Evolutionary conservation across 805 yeast genomes (phyloP).

Genomic region (Starmerella sp.): DNA sequence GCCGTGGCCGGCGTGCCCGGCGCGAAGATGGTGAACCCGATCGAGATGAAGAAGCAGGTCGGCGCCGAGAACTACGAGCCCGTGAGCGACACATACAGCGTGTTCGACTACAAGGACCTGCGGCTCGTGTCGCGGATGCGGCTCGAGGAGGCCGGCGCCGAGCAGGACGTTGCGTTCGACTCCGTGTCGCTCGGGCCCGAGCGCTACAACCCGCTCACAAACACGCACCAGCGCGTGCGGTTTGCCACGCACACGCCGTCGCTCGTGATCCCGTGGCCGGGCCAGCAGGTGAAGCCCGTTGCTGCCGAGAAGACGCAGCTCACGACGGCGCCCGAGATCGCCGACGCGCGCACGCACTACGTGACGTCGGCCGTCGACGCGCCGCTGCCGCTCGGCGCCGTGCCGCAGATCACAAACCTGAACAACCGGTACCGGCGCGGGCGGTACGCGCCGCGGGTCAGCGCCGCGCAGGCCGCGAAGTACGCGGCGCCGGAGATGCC

Average conservation of each 20-base stretch:
- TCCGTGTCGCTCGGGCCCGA: constrained; percentile 54
- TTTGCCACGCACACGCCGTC: constrained; percentile 58
- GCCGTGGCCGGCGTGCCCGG: constrained; percentile 59
- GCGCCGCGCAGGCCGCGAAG: constrained; percentile 50
- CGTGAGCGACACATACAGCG: constrained; percentile 55
- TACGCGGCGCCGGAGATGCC: constrained; percentile 72
- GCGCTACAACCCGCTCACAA: constrained; percentile 65
- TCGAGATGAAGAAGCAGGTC: constrained; percentile 45
- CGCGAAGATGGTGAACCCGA: constrained; percentile 56
- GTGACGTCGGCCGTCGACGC: constrained; percentile 54
- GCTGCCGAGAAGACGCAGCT: constrained; percentile 32
- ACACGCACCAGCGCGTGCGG: constrained; percentile 64
- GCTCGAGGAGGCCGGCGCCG: constrained; percentile 45
- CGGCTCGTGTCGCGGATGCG: constrained; percentile 69
- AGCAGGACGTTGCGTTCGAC: constrained; percentile 68
- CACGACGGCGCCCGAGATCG: constrained; percentile 47
- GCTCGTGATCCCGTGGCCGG: constrained; percentile 85
- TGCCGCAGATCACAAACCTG: constrained; percentile 64
- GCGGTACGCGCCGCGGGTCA: constrained; percentile 39
- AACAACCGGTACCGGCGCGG: constrained; percentile 51
- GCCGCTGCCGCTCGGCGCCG: constrained; percentile 59
- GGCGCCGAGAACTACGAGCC: constrained; percentile 53
- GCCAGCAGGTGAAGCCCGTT: constrained; percentile 34
- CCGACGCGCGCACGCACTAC: constrained; percentile 62
- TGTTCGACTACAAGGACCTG: constrained; percentile 48